These are phyloP conservation scores for Amoebophrya sp. DNA, from an alignment of 169 alveolate species.

Conservation along the genomic window DNA sequence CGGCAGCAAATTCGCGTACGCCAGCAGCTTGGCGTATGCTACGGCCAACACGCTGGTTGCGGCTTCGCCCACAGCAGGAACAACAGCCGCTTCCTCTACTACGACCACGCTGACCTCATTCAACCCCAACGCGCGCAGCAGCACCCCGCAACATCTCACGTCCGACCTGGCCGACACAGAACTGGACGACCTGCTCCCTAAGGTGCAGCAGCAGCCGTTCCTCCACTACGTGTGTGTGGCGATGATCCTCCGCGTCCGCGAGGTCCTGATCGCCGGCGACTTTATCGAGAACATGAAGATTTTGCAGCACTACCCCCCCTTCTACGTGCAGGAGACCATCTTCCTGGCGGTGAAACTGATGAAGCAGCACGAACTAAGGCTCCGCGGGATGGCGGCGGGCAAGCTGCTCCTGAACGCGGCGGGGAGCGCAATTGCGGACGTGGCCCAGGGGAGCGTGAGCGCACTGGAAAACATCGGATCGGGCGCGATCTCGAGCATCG, in stretches of 20 bases:
- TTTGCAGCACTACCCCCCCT: slow-evolving; percentile 4
- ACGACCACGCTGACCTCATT: no score
- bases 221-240: slow-evolving; percentile 11
- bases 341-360: background rate
- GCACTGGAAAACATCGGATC: background rate
- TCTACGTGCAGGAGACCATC: background rate
- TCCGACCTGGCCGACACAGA: no score
- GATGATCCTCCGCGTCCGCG: background rate
- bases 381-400: background rate
- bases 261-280: slow-evolving; percentile 7
- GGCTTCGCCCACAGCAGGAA: no score
- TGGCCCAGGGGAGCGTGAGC: background rate
- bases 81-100: no score
- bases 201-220: background rate
- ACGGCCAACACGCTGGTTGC: no score
- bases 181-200: background rate
- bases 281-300: background rate
- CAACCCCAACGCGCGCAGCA: no score
- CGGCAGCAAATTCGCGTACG: no score
- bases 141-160: no score
- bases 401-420: background rate
- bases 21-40: no score
- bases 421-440: background rate
- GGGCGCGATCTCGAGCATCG: background rate
- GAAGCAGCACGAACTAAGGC: background rate